Conservation (phyloP, 2,329 filamentous ascomycete genomes). For the Aspergillus alliaceus region DNA sequence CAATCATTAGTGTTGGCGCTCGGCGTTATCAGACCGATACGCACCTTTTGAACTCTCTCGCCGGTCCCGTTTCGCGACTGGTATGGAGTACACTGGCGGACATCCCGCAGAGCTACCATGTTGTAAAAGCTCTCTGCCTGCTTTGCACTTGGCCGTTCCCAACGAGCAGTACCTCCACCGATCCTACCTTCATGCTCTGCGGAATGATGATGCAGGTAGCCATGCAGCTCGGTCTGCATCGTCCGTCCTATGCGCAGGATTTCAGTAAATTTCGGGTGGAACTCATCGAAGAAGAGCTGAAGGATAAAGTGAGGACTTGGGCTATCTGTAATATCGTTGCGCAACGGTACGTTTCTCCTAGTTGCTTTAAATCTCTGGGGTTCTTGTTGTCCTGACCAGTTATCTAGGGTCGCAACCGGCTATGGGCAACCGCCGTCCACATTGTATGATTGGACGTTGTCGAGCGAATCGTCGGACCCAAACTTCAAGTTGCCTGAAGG, state of each 20-base stretch:
- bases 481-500: conserved; percentile 53
- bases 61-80: conserved; percentile 56
- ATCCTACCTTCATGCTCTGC: conserved; percentile 65
- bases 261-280: conserved; percentile 53
- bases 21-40: conserved; percentile 59
- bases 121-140: conserved; percentile 63
- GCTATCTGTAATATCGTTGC: conserved; percentile 68
- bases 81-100: conserved; percentile 63
- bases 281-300: conserved; percentile 61
- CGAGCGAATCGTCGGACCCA: conserved; percentile 43
- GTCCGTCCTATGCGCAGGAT: conserved; percentile 62
- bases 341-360: conserved; percentile 54
- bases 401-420: conserved; percentile 61
- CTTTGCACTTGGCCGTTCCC: conserved; percentile 67
- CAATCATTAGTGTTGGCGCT: conserved; percentile 62
- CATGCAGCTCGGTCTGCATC: conserved; percentile 66
- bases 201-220: conserved; percentile 68
- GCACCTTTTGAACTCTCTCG: conserved; percentile 52
- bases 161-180: conserved; percentile 62
- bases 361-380: neutral
- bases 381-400: neutral
- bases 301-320: conserved; percentile 66
- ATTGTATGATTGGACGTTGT: conserved; percentile 60
- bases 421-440: conserved; percentile 66
- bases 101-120: conserved; percentile 63